Conservation (phyloP, 2,329 filamentous ascomycete species). For the Penicillium sp. region DNA sequence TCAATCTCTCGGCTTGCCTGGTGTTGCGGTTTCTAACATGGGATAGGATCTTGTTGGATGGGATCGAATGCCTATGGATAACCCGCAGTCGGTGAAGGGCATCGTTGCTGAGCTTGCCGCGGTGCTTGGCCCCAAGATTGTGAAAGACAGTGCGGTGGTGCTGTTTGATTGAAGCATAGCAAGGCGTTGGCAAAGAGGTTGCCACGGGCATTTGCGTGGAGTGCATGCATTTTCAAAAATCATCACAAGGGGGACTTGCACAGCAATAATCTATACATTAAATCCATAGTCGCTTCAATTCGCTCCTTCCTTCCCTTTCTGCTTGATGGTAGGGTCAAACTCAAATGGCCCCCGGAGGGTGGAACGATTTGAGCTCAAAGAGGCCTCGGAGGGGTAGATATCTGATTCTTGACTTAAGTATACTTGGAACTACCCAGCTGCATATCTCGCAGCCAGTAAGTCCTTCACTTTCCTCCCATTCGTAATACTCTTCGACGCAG, state of each 20-base stretch:
- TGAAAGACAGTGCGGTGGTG: slow-evolving; percentile 44
- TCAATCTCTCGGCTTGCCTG: neutral
- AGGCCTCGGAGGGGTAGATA: no score
- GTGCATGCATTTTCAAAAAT: neutral
- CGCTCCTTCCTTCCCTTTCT: neutral
- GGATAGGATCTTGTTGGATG: slow-evolving; percentile 50
- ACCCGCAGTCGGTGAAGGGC: slow-evolving; percentile 49
- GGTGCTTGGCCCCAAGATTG: slow-evolving; percentile 46
- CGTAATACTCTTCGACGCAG: neutral
- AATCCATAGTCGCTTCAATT: neutral
- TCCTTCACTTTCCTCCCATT: neutral
- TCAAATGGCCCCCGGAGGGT: no score
- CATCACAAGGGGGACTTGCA: neutral
- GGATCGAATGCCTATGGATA: slow-evolving; percentile 46
- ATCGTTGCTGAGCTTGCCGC: slow-evolving; percentile 52
- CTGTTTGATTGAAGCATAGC: slow-evolving; percentile 35
- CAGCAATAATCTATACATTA: neutral
- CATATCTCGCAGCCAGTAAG: neutral
- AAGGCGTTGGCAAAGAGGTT: neutral
- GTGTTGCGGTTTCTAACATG: slow-evolving; percentile 2
- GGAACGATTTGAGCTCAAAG: no score
- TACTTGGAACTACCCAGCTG: neutral
- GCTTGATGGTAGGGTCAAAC: neutral
- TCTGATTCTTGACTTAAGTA: no score
- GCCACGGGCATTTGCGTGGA: neutral